Evolutionary conservation across 805 yeast genomes (phyloP).

Genomic region (Pichia exigua): DNA sequence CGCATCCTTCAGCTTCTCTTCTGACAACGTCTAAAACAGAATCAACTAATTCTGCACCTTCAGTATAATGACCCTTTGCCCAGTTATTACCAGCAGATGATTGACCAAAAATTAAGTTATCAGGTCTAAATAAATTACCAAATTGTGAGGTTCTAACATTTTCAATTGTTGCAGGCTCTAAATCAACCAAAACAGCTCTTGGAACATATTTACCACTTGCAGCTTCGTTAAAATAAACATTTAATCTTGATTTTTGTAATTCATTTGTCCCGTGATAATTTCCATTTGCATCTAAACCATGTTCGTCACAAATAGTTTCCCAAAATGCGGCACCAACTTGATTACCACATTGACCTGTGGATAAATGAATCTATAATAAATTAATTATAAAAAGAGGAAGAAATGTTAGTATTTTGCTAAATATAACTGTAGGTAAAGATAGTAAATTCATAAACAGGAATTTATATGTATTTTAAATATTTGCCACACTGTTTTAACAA

Average conservation of each 20-base stretch:
- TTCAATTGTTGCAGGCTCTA: conserved; percentile 93
- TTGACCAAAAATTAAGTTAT: conserved; percentile 82
- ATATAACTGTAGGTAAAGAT: background rate
- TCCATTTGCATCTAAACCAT: conserved; percentile 71
- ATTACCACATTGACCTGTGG: conserved; percentile 98
- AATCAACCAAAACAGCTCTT: conserved; percentile 84
- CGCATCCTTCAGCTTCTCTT: conserved; percentile 91
- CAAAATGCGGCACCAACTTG: conserved; percentile 94
- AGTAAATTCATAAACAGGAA: background rate
- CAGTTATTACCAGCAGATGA: conserved; percentile 93
- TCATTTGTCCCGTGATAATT: conserved; percentile 56
- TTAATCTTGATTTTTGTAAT: conserved; percentile 44
- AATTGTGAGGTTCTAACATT: conserved; percentile 71
- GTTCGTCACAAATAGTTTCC: conserved; percentile 88
- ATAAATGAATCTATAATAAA: conserved; percentile 70
- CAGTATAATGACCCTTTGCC: conserved; percentile 97
- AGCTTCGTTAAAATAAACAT: conserved; percentile 86
- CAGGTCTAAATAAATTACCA: conserved; percentile 87
- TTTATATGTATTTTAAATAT: background rate
- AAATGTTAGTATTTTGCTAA: background rate
- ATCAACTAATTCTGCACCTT: conserved; percentile 91
- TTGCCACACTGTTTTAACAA: background rate
- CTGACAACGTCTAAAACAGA: conserved; percentile 83
- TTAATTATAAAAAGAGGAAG: background rate
- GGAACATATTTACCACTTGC: conserved; percentile 86